Percentiles rank a stretch among this genome's conserved stretches.
Evolutionary conservation across 371 early-diverging fungal species (phyloP).

Genomic region (Mortierella sp.): DNA sequence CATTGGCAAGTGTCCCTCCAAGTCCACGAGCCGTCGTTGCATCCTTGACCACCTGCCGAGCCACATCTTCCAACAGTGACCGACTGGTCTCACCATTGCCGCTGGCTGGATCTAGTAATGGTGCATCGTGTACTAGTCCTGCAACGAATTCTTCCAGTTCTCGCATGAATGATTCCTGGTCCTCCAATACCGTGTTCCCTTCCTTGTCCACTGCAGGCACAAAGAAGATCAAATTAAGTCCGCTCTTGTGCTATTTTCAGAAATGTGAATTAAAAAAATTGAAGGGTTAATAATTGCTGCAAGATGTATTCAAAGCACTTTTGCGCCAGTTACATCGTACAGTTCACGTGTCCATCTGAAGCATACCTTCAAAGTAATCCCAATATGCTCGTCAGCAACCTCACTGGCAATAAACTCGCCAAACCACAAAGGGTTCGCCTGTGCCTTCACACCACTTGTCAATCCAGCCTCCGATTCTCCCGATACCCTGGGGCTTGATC

Average conservation of each 20-base stretch:
- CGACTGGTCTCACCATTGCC: conserved; percentile 14
- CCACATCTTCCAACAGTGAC: conserved; percentile 40
- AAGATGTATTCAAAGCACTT: background rate
- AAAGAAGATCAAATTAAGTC: conserved; percentile 47
- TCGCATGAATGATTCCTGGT: conserved; percentile 35
- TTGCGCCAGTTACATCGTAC: background rate
- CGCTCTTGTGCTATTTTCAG: conserved; percentile 45
- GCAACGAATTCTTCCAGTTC: conserved; percentile 43
- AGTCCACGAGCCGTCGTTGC: conserved; percentile 40
- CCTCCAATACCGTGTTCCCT: conserved; percentile 35
- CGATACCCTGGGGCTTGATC: conserved; percentile 41
- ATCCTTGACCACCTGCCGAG: conserved; percentile 45
- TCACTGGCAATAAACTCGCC: conserved; percentile 39
- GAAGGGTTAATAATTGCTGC: too few species aligned
- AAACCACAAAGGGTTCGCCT: conserved; percentile 48
- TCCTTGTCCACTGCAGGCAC: conserved; percentile 23
- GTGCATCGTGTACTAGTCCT: conserved; percentile 21
- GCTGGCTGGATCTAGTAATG: conserved; percentile 24
- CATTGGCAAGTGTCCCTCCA: conserved; percentile 36
- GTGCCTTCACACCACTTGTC: conserved; percentile 30
- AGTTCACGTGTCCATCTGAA: background rate
- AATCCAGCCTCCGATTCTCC: conserved; percentile 39
- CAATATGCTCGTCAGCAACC: conserved; percentile 62
- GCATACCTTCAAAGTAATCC: conserved; percentile 69
- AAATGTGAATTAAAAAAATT: background rate